These are phyloP conservation scores for Hypoxylon lienhwacheense DNA, from an alignment of 495 filamentous ascomycete species.

Conservation along the genomic window DNA sequence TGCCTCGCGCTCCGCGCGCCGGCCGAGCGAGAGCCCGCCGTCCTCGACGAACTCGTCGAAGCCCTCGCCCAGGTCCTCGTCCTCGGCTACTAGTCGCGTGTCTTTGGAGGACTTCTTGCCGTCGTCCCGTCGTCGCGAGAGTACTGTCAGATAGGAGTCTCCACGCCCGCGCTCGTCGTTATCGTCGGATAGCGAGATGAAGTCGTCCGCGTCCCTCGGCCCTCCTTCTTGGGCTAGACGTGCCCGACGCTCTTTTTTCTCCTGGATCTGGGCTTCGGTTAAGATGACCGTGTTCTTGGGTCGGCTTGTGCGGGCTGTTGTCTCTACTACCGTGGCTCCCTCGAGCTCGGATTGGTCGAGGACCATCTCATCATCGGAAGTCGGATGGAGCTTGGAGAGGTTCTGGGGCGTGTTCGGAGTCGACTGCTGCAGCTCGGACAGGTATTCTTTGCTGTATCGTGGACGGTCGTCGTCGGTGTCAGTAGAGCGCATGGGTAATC, in stretches of 20 bases:
- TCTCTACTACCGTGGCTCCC: constrained; percentile 65
- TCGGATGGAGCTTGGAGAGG: constrained; percentile 41
- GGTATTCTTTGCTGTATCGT: constrained; percentile 81
- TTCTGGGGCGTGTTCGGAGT: constrained; percentile 78
- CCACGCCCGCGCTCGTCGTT: constrained; percentile 49
- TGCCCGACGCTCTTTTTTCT: constrained; percentile 87
- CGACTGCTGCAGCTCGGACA: constrained; percentile 79
- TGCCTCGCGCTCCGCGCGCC: constrained; percentile 77
- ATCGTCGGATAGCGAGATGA: constrained; percentile 71
- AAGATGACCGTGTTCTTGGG: constrained; percentile 58
- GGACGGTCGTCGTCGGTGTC: constrained; percentile 69
- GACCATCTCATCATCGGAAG: constrained; percentile 50
- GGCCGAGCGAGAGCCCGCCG: constrained; percentile 74
- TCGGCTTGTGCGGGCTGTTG: not conserved
- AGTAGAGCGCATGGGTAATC: constrained; percentile 59
- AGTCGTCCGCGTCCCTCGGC: constrained; percentile 58
- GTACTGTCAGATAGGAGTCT: constrained; percentile 46
- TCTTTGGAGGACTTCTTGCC: constrained; percentile 45
- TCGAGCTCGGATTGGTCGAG: constrained; percentile 59
- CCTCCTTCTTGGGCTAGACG: constrained; percentile 63
- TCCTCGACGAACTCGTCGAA: constrained; percentile 93
- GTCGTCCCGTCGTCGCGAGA: constrained; percentile 48
- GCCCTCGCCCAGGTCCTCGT: constrained; percentile 93
- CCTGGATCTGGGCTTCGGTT: constrained; percentile 83
- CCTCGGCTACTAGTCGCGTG: constrained; percentile 77